Conservation (phyloP, 495 filamentous ascomycete species). For the Neurospora sp. region DNA sequence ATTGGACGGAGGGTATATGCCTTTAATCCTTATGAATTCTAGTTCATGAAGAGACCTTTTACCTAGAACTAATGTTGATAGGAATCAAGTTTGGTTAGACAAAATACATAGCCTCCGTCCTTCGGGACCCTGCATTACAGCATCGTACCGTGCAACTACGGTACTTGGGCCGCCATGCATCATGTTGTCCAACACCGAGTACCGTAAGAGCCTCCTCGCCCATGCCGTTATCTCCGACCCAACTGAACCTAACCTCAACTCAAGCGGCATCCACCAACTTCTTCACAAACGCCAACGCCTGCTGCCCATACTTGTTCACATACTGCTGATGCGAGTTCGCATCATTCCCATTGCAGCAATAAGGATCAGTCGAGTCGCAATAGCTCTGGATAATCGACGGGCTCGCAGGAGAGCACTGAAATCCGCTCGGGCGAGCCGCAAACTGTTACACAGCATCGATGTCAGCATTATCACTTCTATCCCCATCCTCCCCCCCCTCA, state of each 20-base stretch:
- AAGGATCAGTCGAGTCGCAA: conserved; percentile 53
- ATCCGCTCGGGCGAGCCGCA: conserved; percentile 45
- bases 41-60: neutral
- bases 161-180: neutral
- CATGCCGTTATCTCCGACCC: neutral
- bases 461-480: neutral
- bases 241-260: neutral
- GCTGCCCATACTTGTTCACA: conserved; percentile 36
- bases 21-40: neutral
- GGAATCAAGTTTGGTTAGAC: neutral
- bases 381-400: conserved; percentile 48
- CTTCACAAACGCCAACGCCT: conserved; percentile 29
- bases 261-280: conserved; percentile 13
- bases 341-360: conserved; percentile 56
- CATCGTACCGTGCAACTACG: neutral
- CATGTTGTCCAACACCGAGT: neutral
- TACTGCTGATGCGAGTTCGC: conserved; percentile 50
- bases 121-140: neutral
- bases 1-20: neutral
- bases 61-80: neutral
- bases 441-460: conserved; percentile 29
- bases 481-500: neutral
- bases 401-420: conserved; percentile 41
- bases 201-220: neutral
- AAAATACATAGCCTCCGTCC: neutral